A percentile compares a stretch with the other conserved stretches of the same genome.
phyloP scores from a whole-genome alignment of 2,329 filamentous ascomycete species.

The Colletotrichum trifolii region DNA sequence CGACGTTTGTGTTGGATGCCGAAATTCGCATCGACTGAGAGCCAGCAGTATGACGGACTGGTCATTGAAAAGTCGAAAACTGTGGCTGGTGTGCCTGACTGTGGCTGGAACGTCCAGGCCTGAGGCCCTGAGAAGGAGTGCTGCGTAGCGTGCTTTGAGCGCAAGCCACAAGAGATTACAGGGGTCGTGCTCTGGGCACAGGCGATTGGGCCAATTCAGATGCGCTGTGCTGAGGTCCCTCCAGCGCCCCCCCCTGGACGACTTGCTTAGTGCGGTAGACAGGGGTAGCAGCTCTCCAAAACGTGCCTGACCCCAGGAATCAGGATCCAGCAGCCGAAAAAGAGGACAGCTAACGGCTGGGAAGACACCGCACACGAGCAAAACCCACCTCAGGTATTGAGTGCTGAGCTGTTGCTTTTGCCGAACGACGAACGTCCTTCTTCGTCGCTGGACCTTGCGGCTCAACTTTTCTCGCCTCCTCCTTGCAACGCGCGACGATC shows the following conservation, averaged over 20 bases:
- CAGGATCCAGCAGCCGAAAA: conserved; percentile 38
- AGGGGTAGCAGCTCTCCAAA: conserved; percentile 36
- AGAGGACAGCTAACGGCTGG: conserved; percentile 43
- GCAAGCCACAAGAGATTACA: conserved; percentile 1
- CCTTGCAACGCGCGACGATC: conserved; percentile 8
- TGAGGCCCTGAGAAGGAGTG: conserved; percentile 12
- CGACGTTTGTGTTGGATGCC: too few relatives aligned
- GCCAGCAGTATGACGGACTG: too few relatives aligned
- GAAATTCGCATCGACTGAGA: too few relatives aligned
- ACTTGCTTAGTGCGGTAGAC: conserved; percentile 27
- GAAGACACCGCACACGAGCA: conserved; percentile 36
- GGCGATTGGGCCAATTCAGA: conserved; percentile 2
- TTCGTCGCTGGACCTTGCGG: conserved; percentile 37
- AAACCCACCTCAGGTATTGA: conserved; percentile 33
- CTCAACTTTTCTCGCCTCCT: conserved; percentile 16
- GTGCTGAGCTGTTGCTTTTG: conserved; percentile 9
- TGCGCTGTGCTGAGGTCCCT: conserved; percentile 10
- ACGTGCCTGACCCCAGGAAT: conserved; percentile 36
- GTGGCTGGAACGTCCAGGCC: conserved; percentile 15
- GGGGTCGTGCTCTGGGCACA: conserved; percentile 2
- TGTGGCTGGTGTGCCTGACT: conserved; percentile 22
- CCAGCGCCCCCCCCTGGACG: conserved; percentile 4
- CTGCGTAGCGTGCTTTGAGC: too few relatives aligned
- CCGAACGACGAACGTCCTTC: conserved; percentile 27
- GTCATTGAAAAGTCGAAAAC: conserved; percentile 24